phyloP scores from a whole-genome alignment of 1,139 yeast species.

The Zhuliangozyma parablackwelliae region DNA sequence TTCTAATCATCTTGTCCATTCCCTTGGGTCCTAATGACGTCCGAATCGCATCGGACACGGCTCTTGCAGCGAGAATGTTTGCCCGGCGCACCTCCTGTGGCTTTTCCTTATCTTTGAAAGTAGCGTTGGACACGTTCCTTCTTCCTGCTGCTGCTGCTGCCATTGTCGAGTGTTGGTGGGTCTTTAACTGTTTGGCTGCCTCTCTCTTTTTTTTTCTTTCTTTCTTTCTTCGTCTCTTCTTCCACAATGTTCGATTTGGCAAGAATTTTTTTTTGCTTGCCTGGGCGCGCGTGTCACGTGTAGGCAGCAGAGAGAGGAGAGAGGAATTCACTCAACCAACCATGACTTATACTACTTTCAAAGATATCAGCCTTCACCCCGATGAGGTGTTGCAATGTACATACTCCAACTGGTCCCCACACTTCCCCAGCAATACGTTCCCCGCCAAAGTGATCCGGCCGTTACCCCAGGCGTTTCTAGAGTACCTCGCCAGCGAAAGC shows the following conservation, averaged over 20 bases:
- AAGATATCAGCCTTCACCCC: slow-evolving; percentile 34
- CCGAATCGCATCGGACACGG: slow-evolving; percentile 96
- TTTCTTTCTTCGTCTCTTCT: too few species aligned
- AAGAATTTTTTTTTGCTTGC: too few species aligned
- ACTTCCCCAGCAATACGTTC: slow-evolving; percentile 48
- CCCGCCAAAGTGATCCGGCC: slow-evolving; percentile 57
- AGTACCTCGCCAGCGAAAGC: slow-evolving; percentile 73
- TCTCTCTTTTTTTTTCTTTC: too few species aligned
- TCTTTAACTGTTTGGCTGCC: not conserved
- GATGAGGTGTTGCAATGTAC: slow-evolving; percentile 62
- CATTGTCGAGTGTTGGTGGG: slow-evolving; percentile 4
- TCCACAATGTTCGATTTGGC: too few species aligned
- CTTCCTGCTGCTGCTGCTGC: slow-evolving; percentile 31
- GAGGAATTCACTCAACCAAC: slow-evolving; percentile 1
- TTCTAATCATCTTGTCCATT: slow-evolving; percentile 98
- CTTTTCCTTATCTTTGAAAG: slow-evolving; percentile 91
- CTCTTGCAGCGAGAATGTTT: slow-evolving; percentile 92
- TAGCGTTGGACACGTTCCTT: slow-evolving; percentile 56
- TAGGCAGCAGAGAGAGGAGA: too few species aligned
- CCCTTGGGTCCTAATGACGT: slow-evolving; percentile 98
- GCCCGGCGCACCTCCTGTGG: slow-evolving; percentile 95
- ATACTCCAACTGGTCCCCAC: slow-evolving; percentile 68
- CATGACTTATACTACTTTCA: slow-evolving; percentile 20
- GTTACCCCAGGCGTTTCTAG: slow-evolving; percentile 61
- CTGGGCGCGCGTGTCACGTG: too few species aligned